phyloP scores from a whole-genome alignment of 352 stramenopile species.

The Phytophthora palmivora region DNA sequence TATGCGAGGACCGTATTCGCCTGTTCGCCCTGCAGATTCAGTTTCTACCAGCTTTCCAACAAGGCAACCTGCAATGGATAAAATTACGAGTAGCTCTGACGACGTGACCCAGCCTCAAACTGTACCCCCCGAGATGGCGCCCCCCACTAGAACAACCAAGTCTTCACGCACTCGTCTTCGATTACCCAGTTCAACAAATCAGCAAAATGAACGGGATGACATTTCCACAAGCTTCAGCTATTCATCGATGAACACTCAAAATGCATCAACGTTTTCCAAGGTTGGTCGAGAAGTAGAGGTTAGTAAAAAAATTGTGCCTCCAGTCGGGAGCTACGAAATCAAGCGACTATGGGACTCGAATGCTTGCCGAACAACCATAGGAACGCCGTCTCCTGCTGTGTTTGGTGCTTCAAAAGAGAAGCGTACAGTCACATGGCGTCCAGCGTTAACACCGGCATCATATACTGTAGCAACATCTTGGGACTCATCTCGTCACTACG shows the following conservation, averaged over 20 bases:
- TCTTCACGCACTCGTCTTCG: slow-evolving; percentile 26
- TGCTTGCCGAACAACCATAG: slow-evolving; percentile 9
- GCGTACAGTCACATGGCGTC: slow-evolving; percentile 58
- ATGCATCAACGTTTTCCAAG: slow-evolving; percentile 19
- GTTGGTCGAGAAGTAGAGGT: slow-evolving; percentile 12
- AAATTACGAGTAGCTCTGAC: background rate
- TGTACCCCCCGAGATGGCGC: slow-evolving; percentile 1
- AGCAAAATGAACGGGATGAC: slow-evolving; percentile 13
- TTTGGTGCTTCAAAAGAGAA: slow-evolving; percentile 57
- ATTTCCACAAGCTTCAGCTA: no score
- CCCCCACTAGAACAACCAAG: background rate
- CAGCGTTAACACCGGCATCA: slow-evolving; percentile 42
- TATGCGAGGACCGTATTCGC: slow-evolving; percentile 10
- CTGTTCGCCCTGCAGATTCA: slow-evolving; percentile 6
- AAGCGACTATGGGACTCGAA: slow-evolving; percentile 55
- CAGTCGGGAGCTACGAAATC: slow-evolving; percentile 52
- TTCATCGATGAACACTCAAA: slow-evolving; percentile 30
- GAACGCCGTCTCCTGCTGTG: slow-evolving; percentile 39
- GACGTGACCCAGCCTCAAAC: slow-evolving; percentile 9
- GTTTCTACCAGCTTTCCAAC: slow-evolving; percentile 11
- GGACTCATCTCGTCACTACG: slow-evolving; percentile 65
- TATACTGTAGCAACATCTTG: slow-evolving; percentile 50
- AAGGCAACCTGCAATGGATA: background rate
- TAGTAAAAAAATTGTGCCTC: slow-evolving; percentile 11
- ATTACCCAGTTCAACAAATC: slow-evolving; percentile 11